Evolutionary conservation across 495 filamentous ascomycete species (phyloP).

Genomic region (Penicillium salamii): DNA sequence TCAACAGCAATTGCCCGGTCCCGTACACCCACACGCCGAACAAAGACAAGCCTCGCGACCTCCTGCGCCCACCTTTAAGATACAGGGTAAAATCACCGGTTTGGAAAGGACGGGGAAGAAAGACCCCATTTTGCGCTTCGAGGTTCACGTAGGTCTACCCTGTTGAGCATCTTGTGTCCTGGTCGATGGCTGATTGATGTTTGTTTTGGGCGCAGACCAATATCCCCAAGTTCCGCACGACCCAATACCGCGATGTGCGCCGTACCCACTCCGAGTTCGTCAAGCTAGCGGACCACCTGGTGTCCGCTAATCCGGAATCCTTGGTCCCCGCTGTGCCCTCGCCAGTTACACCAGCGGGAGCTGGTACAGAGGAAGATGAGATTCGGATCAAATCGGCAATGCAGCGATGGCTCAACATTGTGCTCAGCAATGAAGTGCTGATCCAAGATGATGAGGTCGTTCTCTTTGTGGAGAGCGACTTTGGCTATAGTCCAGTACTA

Average conservation of each 20-base stretch:
- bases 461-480: conserved; percentile 96
- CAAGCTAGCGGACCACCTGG: conserved; percentile 90
- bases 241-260: conserved; percentile 95
- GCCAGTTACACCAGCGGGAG: conserved; percentile 85
- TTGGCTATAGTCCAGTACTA: conserved; percentile 94
- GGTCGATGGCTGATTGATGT: conserved; percentile 7
- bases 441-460: conserved; percentile 96
- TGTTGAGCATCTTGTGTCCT: not conserved
- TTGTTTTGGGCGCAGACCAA: conserved; percentile 65
- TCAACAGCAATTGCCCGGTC: conserved; percentile 48
- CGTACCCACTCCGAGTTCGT: conserved; percentile 93
- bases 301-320: conserved; percentile 93
- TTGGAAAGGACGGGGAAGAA: conserved; percentile 92
- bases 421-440: conserved; percentile 87
- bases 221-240: conserved; percentile 94
- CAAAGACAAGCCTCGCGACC: conserved; percentile 39
- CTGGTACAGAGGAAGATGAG: conserved; percentile 97
- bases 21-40: conserved; percentile 47
- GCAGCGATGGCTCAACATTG: conserved; percentile 92
- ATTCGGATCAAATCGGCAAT: conserved; percentile 78
- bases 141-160: conserved; percentile 77
- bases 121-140: conserved; percentile 91
- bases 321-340: conserved; percentile 97
- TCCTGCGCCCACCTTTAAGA: conserved; percentile 67
- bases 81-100: conserved; percentile 91